Evolutionary conservation across 2,329 filamentous ascomycete genomes (phyloP), one percentile per base, ranked within the genome.

Genomic region (Beauveria australis): DNA sequence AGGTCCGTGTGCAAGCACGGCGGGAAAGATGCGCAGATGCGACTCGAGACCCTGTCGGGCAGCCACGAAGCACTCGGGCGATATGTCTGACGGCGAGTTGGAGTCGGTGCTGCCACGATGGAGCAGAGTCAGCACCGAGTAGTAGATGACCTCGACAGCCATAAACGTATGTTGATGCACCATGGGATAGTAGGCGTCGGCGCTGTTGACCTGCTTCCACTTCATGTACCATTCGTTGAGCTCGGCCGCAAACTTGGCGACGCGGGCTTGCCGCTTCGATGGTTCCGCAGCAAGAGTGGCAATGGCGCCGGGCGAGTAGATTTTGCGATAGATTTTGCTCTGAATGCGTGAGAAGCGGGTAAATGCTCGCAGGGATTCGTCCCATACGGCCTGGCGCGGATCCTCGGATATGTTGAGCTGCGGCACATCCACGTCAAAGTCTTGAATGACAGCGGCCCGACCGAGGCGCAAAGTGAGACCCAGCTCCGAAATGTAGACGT

Each of bases 51-150:
- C 65, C 26, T 65, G 61, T 1, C 64, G 58, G 1, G 65, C 65
- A 3, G 63, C 62, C 7, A 53, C 48, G 41, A 66, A 66, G n/a
- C 65, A 66, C 41, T 63, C 61, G 16, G 53, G 44, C 1, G 65
- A 62, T 3, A 66, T 64, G 6, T 63, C 58, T 18, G 49, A 56
- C 10, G 61, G 49, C 0, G 63, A 60, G 19, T 63, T 63, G 3
- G 64, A 66, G 1, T 48, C 40, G 24, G 54, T 64, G 16, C 62
- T 61, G 2, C 63, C 65, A 1, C 65, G 60, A 18, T 66, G 49
- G 3, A 64, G 53, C 41, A 66, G 30, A n/a, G 65, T 66, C 12
- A 66, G 24, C 8, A 66, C 63, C 14, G 65, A 66, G 57, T 62
- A 66, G 57, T 64, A 66, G 1, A 64, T 64, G 14, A 66, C 64